These are phyloP conservation scores for Daldinia caldariorum DNA, from an alignment of 495 filamentous ascomycete genomes.

Conservation along the genomic window DNA sequence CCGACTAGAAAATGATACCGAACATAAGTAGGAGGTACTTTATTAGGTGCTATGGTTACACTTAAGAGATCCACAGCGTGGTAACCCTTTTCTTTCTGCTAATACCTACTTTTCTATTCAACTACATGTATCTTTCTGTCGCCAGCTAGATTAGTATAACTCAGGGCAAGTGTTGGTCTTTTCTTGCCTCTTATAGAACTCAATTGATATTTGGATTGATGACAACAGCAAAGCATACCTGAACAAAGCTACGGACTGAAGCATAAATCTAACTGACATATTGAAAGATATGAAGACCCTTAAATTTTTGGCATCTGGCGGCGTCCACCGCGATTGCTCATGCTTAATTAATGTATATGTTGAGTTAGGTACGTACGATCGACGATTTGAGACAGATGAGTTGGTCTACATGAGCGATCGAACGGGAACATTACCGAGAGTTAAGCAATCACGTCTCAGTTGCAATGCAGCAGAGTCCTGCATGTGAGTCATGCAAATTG, in stretches of 20 bases:
- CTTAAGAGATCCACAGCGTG: too few species aligned
- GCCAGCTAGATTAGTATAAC: too few species aligned
- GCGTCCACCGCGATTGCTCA: not conserved
- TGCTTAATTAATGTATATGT: constrained; percentile 1
- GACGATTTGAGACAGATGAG: constrained; percentile 10
- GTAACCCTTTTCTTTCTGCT: too few species aligned
- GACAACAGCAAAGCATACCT: too few species aligned
- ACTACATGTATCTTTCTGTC: too few species aligned
- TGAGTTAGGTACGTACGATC: too few species aligned
- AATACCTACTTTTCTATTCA: too few species aligned
- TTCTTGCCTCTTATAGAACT: not conserved
- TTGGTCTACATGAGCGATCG: not conserved
- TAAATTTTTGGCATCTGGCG: not conserved
- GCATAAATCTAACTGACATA: not conserved
- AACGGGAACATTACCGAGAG: constrained; percentile 20
- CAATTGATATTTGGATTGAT: not conserved
- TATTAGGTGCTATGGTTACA: too few species aligned
- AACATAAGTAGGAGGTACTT: too few species aligned
- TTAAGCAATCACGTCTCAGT: constrained; percentile 12
- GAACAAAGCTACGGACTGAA: too few species aligned
- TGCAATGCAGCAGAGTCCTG: constrained; percentile 19
- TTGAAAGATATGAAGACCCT: not conserved
- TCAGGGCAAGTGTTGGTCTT: too few species aligned
- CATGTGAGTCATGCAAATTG: constrained; percentile 40
- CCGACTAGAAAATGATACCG: not conserved